These are phyloP conservation scores for Aspergillus sclerotioniger DNA, from an alignment of 495 filamentous ascomycete species.

Conservation along the genomic window DNA sequence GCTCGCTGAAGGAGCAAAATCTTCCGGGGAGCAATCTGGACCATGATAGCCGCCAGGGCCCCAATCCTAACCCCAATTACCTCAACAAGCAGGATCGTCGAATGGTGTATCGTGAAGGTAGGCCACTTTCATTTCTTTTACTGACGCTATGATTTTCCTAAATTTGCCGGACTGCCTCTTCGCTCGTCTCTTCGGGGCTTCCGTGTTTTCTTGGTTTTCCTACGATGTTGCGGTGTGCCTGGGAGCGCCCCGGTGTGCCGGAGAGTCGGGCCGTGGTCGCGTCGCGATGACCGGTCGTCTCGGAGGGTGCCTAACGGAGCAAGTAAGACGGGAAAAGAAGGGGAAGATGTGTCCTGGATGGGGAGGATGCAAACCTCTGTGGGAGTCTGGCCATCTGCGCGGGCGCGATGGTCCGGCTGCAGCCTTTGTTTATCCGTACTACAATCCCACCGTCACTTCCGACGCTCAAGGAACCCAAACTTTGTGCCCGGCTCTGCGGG, in stretches of 20 bases:
- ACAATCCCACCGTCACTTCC: slow-evolving; percentile 10
- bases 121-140: slow-evolving; percentile 9
- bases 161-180: neutral
- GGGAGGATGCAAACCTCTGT: neutral
- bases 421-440: slow-evolving; percentile 25
- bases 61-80: slow-evolving; percentile 12
- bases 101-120: slow-evolving; percentile 33
- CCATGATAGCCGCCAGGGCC: slow-evolving; percentile 25
- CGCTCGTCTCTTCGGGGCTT: neutral
- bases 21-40: slow-evolving; percentile 19
- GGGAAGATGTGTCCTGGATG: neutral
- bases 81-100: slow-evolving; percentile 23
- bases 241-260: too few species aligned
- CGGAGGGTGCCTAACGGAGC: neutral
- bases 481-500: slow-evolving; percentile 8
- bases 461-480: slow-evolving; percentile 13
- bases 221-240: neutral
- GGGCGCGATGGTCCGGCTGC: neutral
- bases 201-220: neutral
- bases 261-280: neutral
- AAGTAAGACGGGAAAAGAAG: neutral
- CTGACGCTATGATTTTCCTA: neutral
- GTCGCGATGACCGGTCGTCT: neutral
- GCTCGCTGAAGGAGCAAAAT: slow-evolving; percentile 22
- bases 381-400: neutral